Conservation (phyloP, 1,284 basidiomycete species). For the Rhodotorula sp. region DNA sequence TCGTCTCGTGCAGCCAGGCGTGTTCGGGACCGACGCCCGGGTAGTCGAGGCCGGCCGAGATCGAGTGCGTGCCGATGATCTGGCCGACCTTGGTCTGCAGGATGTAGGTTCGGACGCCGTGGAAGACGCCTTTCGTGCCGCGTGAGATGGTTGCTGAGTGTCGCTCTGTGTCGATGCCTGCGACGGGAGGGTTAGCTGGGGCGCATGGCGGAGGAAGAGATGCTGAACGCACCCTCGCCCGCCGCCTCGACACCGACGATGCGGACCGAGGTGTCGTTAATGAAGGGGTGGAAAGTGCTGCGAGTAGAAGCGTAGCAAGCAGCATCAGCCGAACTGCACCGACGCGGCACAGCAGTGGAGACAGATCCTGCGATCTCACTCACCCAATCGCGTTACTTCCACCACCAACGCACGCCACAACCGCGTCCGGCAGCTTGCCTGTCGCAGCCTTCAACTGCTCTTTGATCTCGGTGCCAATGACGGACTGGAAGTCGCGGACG, state of each 20-base stretch:
- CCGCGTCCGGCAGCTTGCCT: constrained; percentile 86
- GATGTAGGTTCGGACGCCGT: constrained; percentile 93
- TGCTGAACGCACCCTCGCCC: constrained; percentile 68
- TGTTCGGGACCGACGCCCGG: constrained; percentile 95
- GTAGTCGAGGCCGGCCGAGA: constrained; percentile 91
- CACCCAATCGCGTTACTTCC: constrained; percentile 93
- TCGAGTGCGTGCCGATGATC: constrained; percentile 94
- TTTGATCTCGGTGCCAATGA: constrained; percentile 96
- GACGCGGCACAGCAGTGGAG: constrained; percentile 36
- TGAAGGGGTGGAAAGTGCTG: constrained; percentile 85
- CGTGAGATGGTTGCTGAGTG: constrained; percentile 91
- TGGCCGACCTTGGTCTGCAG: constrained; percentile 85
- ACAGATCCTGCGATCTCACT: background rate
- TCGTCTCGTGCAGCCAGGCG: constrained; percentile 90
- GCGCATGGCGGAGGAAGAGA: background rate
- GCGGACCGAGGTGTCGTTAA: constrained; percentile 75
- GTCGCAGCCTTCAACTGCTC: constrained; percentile 70
- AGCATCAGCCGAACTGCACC: background rate
- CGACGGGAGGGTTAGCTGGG: background rate
- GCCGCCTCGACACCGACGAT: constrained; percentile 94
- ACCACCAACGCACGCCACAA: constrained; percentile 96
- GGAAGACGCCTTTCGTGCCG: constrained; percentile 90
- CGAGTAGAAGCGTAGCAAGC: background rate
- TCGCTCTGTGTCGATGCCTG: constrained; percentile 72
- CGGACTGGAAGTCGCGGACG: constrained; percentile 94